Percentiles rank a stretch among this genome's conserved stretches.
Conservation (phyloP, 106 monocot genomes). For the Dendrobium huoshanense region DNA sequence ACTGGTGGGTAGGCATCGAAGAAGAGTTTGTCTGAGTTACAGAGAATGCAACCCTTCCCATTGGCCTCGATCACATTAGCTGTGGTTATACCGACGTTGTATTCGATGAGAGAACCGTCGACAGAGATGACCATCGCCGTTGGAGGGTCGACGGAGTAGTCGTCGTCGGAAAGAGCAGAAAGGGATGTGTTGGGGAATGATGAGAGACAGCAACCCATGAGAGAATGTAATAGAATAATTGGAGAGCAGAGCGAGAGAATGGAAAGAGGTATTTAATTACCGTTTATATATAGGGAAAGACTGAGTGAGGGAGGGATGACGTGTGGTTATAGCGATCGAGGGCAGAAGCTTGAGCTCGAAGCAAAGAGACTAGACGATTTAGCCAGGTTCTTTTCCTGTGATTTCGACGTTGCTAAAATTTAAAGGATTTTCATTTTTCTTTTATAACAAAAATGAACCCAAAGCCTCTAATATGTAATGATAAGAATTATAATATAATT, state of each 20-base stretch:
- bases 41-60: background rate
- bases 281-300: background rate
- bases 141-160: background rate
- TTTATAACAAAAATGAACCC: too few relatives aligned
- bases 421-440: too few relatives aligned
- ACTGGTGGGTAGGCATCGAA: background rate
- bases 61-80: background rate
- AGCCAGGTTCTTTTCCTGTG: too few relatives aligned
- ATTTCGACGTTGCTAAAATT: too few relatives aligned
- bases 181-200: background rate
- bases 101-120: background rate
- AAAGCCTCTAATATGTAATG: too few relatives aligned
- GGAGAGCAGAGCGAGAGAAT: background rate
- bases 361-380: too few relatives aligned
- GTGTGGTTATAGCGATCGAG: background rate
- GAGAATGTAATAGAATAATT: background rate
- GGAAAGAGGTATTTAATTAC: background rate
- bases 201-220: background rate
- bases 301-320: background rate
- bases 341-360: too few relatives aligned
- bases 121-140: background rate
- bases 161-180: background rate
- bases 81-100: background rate
- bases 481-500: too few relatives aligned
- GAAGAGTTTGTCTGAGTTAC: slow-evolving; percentile 8